Evolutionary conservation across 495 filamentous ascomycete genomes (phyloP).

Genomic region (Jackrogersella multiformis): DNA sequence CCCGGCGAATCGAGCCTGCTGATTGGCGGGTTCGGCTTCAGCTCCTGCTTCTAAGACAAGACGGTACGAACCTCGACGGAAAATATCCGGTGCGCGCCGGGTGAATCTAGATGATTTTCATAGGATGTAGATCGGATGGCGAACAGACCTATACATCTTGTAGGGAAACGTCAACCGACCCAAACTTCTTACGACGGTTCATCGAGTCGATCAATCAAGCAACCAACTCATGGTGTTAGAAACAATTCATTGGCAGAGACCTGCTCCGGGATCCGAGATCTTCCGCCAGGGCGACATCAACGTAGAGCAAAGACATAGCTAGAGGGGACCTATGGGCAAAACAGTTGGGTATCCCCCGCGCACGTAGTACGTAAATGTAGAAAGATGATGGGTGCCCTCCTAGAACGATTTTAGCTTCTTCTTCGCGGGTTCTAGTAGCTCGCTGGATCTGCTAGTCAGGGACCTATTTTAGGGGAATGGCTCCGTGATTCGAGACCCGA

Average conservation of each 20-base stretch:
- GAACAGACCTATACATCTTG: conserved; percentile 5
- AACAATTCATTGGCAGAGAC: conserved; percentile 32
- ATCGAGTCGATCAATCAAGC: conserved; percentile 38
- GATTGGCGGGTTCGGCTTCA: conserved; percentile 33
- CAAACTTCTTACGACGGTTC: conserved; percentile 11
- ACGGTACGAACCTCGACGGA: conserved; percentile 14
- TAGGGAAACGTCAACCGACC: conserved; percentile 17
- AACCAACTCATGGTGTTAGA: conserved; percentile 31
- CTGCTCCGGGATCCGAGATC: conserved; percentile 42
- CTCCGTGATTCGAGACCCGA: conserved; percentile 35
- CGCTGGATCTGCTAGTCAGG: conserved; percentile 37
- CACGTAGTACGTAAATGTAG: conserved; percentile 27
- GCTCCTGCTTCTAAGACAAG: conserved; percentile 24
- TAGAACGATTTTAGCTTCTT: conserved; percentile 37
- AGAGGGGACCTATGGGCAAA: neutral
- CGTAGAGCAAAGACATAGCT: conserved; percentile 5
- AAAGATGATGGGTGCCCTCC: conserved; percentile 16
- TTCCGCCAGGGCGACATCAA: conserved; percentile 37
- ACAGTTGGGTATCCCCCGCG: conserved; percentile 30
- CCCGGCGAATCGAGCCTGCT: conserved; percentile 23
- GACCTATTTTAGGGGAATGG: conserved; percentile 31
- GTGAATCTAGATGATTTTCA: conserved; percentile 41
- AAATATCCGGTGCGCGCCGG: conserved; percentile 13
- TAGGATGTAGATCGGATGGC: conserved; percentile 38
- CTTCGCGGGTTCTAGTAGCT: conserved; percentile 41